Base-by-base conservation (phyloP, 352 stramenopile species). In the Pythium volutum region DNA sequence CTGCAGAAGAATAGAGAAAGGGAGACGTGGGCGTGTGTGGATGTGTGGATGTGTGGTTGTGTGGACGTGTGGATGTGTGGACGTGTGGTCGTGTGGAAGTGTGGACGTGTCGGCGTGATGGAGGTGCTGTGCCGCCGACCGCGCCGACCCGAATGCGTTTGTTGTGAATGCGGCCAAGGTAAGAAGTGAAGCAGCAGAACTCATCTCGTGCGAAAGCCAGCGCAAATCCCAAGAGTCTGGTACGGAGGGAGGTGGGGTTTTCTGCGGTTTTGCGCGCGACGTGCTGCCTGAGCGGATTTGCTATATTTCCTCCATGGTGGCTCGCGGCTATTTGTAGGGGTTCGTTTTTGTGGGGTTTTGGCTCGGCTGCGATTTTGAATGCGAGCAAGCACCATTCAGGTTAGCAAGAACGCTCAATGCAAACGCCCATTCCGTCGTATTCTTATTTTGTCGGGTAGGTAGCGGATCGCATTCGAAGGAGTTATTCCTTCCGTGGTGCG, bases 341-440 rank as follows among this genome's bases (percentile, higher is more conserved):
- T n/a, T n/a, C n/a, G n/a, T n/a, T n/a, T n/a, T n/a, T n/a, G n/a
- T n/a, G n/a, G n/a, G 47, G 22, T n/a, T 46, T 29, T 55, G 52
- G 62, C 52, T 66, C 34, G 59, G 59, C 47, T 68, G 47, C 62
- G 62, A 63, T 62, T 62, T 42, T n/a, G 47, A 68, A 63, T 68
- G 62, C 54, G 62, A 68, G 43, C 48, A 20, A 58, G 52, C 46
- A n/a, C 15, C 43, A 15, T n/a, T 16, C 12, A 22, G 25, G 43
- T 15, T 1, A 20, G 43, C 3, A 50, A 15, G 25, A 53, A 27
- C 26, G 10, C 1, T 7, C n/a, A 27, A 10, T n/a, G n/a, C n/a
- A 5, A 27, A 27, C n/a, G 18, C 15, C 25, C n/a, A 25, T 9
- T 20, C 22, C 3, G n/a, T 5, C 3, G 27, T n/a, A 29, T 43